Conservation (phyloP, 345 rosid genomes). For the Barbarea vulgaris region DNA sequence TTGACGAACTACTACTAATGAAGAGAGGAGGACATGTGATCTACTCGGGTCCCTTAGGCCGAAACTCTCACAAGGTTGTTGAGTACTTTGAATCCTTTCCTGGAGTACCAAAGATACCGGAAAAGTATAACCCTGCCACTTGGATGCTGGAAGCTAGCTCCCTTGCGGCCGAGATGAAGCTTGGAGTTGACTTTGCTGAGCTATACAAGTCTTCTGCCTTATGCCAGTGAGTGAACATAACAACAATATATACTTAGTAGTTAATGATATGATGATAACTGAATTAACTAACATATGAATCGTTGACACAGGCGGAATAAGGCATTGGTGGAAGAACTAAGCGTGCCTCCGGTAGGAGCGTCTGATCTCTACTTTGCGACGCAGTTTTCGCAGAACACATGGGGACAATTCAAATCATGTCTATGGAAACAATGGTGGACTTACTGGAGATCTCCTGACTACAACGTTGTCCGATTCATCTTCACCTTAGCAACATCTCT, state of each 20-base stretch:
- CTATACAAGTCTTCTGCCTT: conserved; percentile 59
- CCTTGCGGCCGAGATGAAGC: conserved; percentile 65
- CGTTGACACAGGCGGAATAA: conserved; percentile 54
- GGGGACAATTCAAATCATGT: conserved; percentile 69
- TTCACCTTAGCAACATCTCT: conserved; percentile 60
- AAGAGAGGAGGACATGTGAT: conserved; percentile 91
- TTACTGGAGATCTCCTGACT: conserved; percentile 81
- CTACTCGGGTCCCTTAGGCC: conserved; percentile 68
- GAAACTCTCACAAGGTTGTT: conserved; percentile 64
- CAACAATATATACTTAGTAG: neutral
- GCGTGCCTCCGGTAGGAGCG: conserved; percentile 54
- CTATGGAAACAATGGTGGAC: conserved; percentile 79
- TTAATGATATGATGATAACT: neutral
- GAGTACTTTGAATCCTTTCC: conserved; percentile 80
- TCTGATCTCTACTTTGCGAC: conserved; percentile 55
- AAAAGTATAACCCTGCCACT: conserved; percentile 78
- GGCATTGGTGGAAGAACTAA: conserved; percentile 53
- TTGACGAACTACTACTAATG: conserved; percentile 77
- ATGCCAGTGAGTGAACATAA: conserved; percentile 50
- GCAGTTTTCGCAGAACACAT: conserved; percentile 54
- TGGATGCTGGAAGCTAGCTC: conserved; percentile 95
- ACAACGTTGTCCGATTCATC: conserved; percentile 56
- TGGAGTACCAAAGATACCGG: conserved; percentile 72
- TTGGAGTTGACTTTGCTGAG: conserved; percentile 76
- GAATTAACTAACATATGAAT: neutral